Percentiles rank a stretch among this genome's conserved stretches.
Evolutionary conservation across 768 basidiomycete species (phyloP).

Genomic region (Leccinum imitatum): DNA sequence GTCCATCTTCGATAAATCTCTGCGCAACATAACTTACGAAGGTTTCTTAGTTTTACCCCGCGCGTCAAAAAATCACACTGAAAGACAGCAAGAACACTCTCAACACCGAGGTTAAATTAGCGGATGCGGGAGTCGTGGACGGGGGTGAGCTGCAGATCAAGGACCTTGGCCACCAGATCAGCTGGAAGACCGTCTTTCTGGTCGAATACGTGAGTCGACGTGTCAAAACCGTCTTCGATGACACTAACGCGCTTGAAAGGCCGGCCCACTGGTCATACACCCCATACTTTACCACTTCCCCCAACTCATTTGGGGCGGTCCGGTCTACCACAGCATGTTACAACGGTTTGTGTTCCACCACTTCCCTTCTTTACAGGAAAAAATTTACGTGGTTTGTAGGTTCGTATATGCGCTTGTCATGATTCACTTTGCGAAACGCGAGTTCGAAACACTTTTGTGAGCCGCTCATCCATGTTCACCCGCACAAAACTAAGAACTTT

Average conservation of each 20-base stretch:
- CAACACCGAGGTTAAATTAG: constrained; percentile 60
- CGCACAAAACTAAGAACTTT: not conserved
- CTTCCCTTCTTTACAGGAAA: not conserved
- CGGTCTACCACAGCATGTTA: constrained; percentile 70
- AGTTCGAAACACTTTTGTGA: constrained; percentile 88
- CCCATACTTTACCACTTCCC: constrained; percentile 79
- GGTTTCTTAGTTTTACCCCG: constrained; percentile 55
- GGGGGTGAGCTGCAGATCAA: constrained; percentile 75
- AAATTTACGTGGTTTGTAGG: constrained; percentile 34
- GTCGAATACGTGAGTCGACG: constrained; percentile 83
- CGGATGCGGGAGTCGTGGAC: constrained; percentile 53
- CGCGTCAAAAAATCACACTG: constrained; percentile 72
- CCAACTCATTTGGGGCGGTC: constrained; percentile 62
- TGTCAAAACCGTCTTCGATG: not conserved
- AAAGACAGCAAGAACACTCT: constrained; percentile 62
- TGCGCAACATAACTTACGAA: constrained; percentile 2
- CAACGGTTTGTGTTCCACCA: constrained; percentile 55
- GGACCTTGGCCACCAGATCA: constrained; percentile 88
- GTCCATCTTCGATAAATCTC: not conserved
- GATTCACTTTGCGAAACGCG: constrained; percentile 88
- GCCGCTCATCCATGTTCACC: constrained; percentile 24
- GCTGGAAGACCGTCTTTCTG: constrained; percentile 87
- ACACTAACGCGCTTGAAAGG: constrained; percentile 41
- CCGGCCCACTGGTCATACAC: constrained; percentile 87
- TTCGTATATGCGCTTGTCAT: constrained; percentile 74